Evolutionary conservation across 768 basidiomycete species (phyloP).

Genomic region (Mycena albidolilacea): DNA sequence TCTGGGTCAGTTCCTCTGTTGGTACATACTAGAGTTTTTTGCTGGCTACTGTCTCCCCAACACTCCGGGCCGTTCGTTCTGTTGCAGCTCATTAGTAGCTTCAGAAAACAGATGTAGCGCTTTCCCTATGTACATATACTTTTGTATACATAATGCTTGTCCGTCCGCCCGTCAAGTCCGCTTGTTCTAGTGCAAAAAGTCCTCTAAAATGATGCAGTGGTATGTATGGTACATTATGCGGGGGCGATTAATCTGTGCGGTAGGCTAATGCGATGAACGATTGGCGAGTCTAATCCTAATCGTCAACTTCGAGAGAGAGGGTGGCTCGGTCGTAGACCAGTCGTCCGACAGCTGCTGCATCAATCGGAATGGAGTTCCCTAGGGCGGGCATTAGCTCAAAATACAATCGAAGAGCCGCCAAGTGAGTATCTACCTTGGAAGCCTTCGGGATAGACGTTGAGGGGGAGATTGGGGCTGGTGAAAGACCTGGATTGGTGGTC

Average conservation of each 20-base stretch:
- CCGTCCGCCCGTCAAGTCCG: neutral
- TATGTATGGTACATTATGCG: constrained; percentile 23
- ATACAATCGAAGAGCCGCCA: neutral
- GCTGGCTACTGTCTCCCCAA: no score
- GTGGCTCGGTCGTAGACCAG: constrained; percentile 72
- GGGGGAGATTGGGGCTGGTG: constrained; percentile 80
- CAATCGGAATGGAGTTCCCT: constrained; percentile 88
- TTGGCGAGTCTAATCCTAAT: constrained; percentile 62
- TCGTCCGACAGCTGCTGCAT: constrained; percentile 77
- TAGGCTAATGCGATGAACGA: constrained; percentile 12
- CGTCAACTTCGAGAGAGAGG: constrained; percentile 73
- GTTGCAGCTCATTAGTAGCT: neutral
- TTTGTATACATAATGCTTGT: neutral
- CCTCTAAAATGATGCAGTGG: constrained; percentile 7
- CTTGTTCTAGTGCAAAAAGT: neutral
- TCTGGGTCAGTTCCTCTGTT: no score
- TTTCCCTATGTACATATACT: neutral
- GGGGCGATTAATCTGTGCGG: neutral
- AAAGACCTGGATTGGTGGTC: constrained; percentile 66
- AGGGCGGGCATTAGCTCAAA: constrained; percentile 19
- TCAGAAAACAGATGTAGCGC: neutral
- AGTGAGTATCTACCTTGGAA: constrained; percentile 69
- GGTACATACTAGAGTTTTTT: no score
- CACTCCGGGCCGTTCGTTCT: no score
- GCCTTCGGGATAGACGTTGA: constrained; percentile 84